phyloP scores from a whole-genome alignment of 2,329 filamentous ascomycete species.

The Sarocladium brachiariae region DNA sequence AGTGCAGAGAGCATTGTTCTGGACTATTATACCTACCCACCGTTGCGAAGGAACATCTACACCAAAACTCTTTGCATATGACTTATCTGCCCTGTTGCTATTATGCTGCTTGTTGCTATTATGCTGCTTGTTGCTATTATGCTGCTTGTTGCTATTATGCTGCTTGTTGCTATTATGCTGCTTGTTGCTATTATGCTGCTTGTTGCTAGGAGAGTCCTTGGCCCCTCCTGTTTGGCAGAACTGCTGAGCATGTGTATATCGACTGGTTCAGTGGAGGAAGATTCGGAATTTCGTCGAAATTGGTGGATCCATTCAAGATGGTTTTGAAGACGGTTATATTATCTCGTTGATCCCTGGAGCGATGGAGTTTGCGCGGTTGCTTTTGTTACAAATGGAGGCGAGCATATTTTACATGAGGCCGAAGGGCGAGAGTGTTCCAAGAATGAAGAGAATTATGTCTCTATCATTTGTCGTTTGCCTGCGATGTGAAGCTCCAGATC shows the following conservation, averaged over 20 bases:
- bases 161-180: too few relatives aligned
- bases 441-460: constrained; percentile 2
- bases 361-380: constrained; percentile 12
- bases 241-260: not conserved
- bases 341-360: constrained; percentile 13
- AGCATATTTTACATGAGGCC: constrained; percentile 6
- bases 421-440: not conserved
- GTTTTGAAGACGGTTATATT: not conserved
- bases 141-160: not conserved
- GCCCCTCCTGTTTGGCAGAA: too few relatives aligned
- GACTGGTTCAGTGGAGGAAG: not conserved
- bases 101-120: not conserved
- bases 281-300: not conserved
- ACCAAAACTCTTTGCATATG: not conserved
- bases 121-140: not conserved
- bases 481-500: too few relatives aligned
- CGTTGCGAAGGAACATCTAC: not conserved
- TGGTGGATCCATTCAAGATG: not conserved
- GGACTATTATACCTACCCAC: constrained; percentile 2
- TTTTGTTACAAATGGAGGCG: constrained; percentile 8
- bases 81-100: not conserved
- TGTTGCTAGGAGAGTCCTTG: too few relatives aligned
- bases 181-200: too few relatives aligned
- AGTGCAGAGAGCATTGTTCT: not conserved
- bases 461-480: too few relatives aligned